Percentiles rank a stretch among this genome's conserved stretches.
Evolutionary conservation across 768 basidiomycete genomes (phyloP).

Genomic region (Galerina marginata): DNA sequence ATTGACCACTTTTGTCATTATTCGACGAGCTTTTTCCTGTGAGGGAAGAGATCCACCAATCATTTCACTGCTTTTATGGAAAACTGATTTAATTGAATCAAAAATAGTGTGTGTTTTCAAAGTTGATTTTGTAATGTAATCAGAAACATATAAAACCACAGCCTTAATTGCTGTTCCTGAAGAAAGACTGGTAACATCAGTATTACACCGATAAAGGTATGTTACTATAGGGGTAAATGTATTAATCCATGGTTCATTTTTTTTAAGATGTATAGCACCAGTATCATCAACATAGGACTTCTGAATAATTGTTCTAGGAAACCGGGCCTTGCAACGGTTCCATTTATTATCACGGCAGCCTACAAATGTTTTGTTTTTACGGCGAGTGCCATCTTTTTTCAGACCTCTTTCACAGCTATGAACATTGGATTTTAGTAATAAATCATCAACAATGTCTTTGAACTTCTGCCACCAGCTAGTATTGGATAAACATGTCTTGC

Average conservation of each 20-base stretch:
- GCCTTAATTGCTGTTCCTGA: constrained; percentile 42
- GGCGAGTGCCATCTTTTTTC: constrained; percentile 20
- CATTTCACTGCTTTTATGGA: constrained; percentile 14
- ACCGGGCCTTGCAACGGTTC: constrained; percentile 35
- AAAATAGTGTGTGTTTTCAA: constrained; percentile 7
- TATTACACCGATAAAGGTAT: constrained; percentile 39
- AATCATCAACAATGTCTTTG: constrained; percentile 30
- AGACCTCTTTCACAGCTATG: constrained; percentile 28
- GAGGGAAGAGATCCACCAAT: constrained; percentile 13
- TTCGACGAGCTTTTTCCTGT: constrained; percentile 10
- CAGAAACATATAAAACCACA: constrained; percentile 37
- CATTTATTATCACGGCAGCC: constrained; percentile 24
- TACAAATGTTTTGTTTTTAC: constrained; percentile 17
- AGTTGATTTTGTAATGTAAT: constrained; percentile 41
- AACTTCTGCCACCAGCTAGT: constrained; percentile 21
- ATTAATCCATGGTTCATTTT: constrained; percentile 39
- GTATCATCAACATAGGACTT: constrained; percentile 33
- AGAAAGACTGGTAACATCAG: constrained; percentile 36
- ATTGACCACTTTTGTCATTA: constrained; percentile 28
- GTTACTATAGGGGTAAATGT: constrained; percentile 30
- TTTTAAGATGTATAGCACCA: constrained; percentile 33
- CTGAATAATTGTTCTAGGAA: constrained; percentile 31
- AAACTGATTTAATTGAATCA: too few relatives aligned
- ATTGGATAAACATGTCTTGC: constrained; percentile 10
- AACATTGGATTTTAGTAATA: constrained; percentile 32